Evolutionary conservation across 2,329 filamentous ascomycete species (phyloP).

Genomic region (Mariannaea elegans): DNA sequence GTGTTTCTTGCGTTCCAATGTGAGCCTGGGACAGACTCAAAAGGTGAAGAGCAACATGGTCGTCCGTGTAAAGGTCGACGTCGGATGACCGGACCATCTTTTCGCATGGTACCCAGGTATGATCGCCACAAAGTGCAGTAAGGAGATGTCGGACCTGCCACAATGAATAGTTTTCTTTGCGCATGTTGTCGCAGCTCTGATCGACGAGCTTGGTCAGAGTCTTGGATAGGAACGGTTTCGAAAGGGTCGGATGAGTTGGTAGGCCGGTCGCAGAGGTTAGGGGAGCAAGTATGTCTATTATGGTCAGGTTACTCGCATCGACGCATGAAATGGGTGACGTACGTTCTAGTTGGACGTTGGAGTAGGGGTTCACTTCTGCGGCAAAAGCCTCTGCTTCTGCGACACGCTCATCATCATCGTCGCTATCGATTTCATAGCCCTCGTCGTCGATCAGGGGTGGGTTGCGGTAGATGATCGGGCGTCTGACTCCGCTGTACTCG

Average conservation of each 20-base stretch:
- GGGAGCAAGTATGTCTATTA: conserved; percentile 75
- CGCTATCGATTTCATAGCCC: conserved; percentile 78
- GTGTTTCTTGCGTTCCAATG: conserved; percentile 7
- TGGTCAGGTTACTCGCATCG: conserved; percentile 39
- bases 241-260: conserved; percentile 77
- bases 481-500: conserved; percentile 76
- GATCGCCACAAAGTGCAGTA: conserved; percentile 78
- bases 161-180: conserved; percentile 76
- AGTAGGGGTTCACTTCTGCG: conserved; percentile 79
- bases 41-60: conserved; percentile 52
- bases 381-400: conserved; percentile 68
- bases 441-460: conserved; percentile 79
- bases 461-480: conserved; percentile 79
- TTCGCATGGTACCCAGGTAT: conserved; percentile 71
- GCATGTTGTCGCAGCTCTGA: conserved; percentile 75
- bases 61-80: conserved; percentile 62
- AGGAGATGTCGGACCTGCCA: conserved; percentile 80
- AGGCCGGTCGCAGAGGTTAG: conserved; percentile 79
- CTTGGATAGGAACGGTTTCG: conserved; percentile 77
- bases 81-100: conserved; percentile 66
- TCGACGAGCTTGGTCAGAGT: conserved; percentile 76
- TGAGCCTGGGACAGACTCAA: conserved; percentile 41
- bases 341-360: conserved; percentile 77
- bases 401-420: conserved; percentile 72
- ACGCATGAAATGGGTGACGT: conserved; percentile 42